Conservation (phyloP, 2,329 filamentous ascomycete genomes). For the Cladobotryum mycophilum region DNA sequence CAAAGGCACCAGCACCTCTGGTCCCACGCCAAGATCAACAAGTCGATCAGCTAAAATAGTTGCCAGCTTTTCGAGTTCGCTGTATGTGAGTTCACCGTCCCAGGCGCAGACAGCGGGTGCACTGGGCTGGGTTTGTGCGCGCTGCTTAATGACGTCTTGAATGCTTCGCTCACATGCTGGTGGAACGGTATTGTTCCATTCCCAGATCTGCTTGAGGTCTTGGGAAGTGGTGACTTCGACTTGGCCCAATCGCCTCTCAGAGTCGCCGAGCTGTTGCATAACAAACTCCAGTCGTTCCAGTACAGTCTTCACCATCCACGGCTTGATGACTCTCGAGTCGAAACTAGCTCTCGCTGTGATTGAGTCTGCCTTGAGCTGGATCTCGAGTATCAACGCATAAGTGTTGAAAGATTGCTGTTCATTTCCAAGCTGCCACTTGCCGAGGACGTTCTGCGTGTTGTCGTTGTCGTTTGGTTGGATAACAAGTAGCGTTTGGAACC, state of each 20-base stretch:
- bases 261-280: neutral
- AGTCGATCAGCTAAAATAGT: slow-evolving; percentile 1
- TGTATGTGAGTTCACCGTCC: slow-evolving; percentile 19
- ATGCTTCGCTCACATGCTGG: neutral
- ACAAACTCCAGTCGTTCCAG: neutral
- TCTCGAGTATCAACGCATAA: slow-evolving; percentile 1
- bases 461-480: slow-evolving; percentile 10
- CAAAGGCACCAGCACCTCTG: slow-evolving; percentile 15
- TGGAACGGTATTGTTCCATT: too few relatives aligned
- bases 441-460: too few relatives aligned
- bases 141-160: neutral
- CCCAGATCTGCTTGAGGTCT: too few relatives aligned
- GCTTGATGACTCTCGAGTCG: neutral
- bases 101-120: slow-evolving; percentile 16
- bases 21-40: slow-evolving; percentile 17
- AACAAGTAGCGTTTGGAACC: slow-evolving; percentile 14
- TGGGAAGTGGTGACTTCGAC: too few relatives aligned
- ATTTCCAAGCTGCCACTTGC: too few relatives aligned
- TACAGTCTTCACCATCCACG: neutral
- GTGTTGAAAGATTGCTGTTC: neutral
- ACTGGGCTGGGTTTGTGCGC: neutral
- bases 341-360: neutral
- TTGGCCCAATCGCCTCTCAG: too few relatives aligned
- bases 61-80: slow-evolving; percentile 13
- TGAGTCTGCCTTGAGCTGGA: neutral